phyloP scores from a whole-genome alignment of 257 asterid genomes.

The Nicotiana attenuata region DNA sequence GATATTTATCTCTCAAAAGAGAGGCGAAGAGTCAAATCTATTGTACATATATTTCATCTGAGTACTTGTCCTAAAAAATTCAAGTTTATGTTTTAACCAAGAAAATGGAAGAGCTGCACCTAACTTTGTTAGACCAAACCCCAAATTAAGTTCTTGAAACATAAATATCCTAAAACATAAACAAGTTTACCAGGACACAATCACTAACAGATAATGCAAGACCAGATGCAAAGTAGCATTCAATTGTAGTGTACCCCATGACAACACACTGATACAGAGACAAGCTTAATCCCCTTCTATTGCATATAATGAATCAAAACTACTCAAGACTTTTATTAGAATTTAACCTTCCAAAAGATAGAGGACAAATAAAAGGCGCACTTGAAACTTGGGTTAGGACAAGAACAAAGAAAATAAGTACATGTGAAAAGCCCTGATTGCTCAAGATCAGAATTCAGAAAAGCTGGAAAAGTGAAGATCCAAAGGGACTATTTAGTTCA shows the following conservation, averaged over 20 bases:
- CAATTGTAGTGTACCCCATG: not conserved
- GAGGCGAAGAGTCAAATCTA: not conserved
- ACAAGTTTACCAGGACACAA: not conserved
- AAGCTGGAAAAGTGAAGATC: not conserved
- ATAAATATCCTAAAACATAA: not conserved
- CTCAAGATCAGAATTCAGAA: not conserved
- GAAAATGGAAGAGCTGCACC: not conserved
- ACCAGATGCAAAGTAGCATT: not conserved
- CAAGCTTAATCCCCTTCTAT: not conserved
- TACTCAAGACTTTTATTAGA: not conserved
- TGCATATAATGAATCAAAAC: not conserved
- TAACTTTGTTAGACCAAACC: not conserved
- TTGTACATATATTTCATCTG: not conserved
- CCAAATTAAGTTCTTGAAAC: not conserved
- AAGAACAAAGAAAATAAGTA: not conserved
- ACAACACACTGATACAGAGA: not conserved
- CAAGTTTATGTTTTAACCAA: not conserved
- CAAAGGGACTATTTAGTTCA: not conserved
- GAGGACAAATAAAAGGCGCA: not conserved
- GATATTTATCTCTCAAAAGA: not conserved
- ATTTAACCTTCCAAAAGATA: not conserved
- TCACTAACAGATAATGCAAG: not conserved
- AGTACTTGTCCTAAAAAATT: not conserved
- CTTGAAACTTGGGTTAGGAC: not conserved
- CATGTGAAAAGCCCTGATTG: not conserved